These are phyloP conservation scores for Umbelopsis sp. DNA, from an alignment of 192 early-diverging fungal species.

Conservation along the genomic window DNA sequence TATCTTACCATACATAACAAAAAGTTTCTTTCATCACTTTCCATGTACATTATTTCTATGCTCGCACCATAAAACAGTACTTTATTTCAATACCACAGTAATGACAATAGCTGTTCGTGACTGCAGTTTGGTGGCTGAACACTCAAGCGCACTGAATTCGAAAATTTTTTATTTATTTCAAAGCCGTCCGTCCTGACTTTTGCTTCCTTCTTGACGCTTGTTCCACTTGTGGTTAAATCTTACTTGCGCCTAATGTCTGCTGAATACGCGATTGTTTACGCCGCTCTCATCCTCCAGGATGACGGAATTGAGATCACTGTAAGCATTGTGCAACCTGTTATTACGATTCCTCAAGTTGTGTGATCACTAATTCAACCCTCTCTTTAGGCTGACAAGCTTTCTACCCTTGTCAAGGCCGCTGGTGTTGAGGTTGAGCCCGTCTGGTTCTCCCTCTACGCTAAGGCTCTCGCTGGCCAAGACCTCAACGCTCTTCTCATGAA, in stretches of 20 bases:
- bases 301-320: slow-evolving; percentile 94
- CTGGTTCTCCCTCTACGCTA: slow-evolving; percentile 94
- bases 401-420: slow-evolving; percentile 84
- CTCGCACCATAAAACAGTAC: too few relatives aligned
- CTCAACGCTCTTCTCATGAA: slow-evolving; percentile 85
- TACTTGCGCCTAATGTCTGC: slow-evolving; percentile 45
- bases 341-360: background rate
- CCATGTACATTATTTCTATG: too few relatives aligned
- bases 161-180: background rate
- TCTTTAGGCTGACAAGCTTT: slow-evolving; percentile 86
- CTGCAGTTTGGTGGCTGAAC: too few relatives aligned
- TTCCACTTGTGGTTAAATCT: slow-evolving; percentile 24
- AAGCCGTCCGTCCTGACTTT: background rate
- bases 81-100: too few relatives aligned
- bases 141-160: too few relatives aligned
- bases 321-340: slow-evolving; percentile 36
- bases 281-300: slow-evolving; percentile 96
- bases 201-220: slow-evolving; percentile 23
- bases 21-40: too few relatives aligned
- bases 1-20: too few relatives aligned
- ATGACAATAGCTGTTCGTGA: too few relatives aligned
- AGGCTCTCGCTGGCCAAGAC: slow-evolving; percentile 94
- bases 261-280: slow-evolving; percentile 91
- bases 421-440: slow-evolving; percentile 87
- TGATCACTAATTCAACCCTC: background rate